phyloP scores from a whole-genome alignment of 768 basidiomycete genomes.

The Ramaria sp. region DNA sequence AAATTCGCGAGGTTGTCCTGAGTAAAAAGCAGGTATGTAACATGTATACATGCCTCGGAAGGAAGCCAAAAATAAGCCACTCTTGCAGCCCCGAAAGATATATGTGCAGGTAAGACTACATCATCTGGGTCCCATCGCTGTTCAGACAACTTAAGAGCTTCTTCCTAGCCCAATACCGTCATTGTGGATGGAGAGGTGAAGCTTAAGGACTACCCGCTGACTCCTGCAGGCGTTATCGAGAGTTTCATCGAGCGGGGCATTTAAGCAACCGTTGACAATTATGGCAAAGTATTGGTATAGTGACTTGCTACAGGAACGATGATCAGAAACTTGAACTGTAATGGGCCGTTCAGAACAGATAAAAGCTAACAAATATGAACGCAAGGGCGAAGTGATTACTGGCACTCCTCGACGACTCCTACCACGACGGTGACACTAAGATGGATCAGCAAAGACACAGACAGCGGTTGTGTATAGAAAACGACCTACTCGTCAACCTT shows the following conservation, averaged over 20 bases:
- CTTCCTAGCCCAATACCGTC: constrained; percentile 59
- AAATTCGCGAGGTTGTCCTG: constrained; percentile 68
- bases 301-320: too few relatives aligned
- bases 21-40: constrained; percentile 61
- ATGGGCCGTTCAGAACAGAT: too few relatives aligned
- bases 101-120: constrained; percentile 40
- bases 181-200: constrained; percentile 55
- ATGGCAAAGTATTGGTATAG: too few relatives aligned
- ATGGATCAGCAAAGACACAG: background rate
- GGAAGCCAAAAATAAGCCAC: background rate
- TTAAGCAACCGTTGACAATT: constrained; percentile 17
- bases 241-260: constrained; percentile 68
- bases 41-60: background rate
- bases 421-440: constrained; percentile 1
- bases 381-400: background rate
- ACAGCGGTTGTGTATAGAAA: background rate
- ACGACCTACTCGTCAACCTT: constrained; percentile 69
- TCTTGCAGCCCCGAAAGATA: constrained; percentile 61
- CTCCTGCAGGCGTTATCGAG: constrained; percentile 62
- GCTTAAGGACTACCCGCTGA: constrained; percentile 72
- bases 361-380: too few relatives aligned
- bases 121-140: background rate
- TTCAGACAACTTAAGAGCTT: background rate
- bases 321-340: too few relatives aligned
- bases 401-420: constrained; percentile 7